A percentile compares a stretch with the other conserved stretches of the same genome.
Evolutionary conservation across 2,329 filamentous ascomycete genomes (phyloP).

Genomic region (Penicillium concentricum): DNA sequence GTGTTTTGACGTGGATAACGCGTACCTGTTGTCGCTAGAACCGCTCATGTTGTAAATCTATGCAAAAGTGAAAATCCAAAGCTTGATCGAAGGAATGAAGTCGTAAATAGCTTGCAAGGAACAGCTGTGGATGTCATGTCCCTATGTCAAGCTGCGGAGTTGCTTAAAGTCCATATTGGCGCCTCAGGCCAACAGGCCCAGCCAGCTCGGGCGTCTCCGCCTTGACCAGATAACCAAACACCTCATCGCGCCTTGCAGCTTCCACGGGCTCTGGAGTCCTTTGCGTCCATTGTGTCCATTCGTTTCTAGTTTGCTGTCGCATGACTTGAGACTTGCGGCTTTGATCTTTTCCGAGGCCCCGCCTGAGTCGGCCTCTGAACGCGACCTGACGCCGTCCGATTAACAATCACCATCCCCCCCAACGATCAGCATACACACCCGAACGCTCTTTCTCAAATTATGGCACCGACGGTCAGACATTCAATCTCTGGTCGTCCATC

Average conservation of each 20-base stretch:
- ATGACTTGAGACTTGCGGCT: neutral
- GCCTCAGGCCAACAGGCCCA: conserved; percentile 17
- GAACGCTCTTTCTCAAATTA: conserved; percentile 16
- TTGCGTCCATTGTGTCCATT: conserved; percentile 1
- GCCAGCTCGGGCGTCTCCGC: conserved; percentile 19
- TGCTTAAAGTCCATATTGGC: conserved; percentile 11
- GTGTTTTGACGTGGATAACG: neutral
- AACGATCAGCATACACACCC: conserved; percentile 14
- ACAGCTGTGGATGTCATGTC: conserved; percentile 20
- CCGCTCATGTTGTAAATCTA: conserved; percentile 35
- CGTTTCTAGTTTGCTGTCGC: neutral
- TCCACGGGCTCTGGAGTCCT: conserved; percentile 3
- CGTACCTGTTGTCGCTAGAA: conserved; percentile 38
- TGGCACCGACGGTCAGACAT: conserved; percentile 35
- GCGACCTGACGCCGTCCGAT: conserved; percentile 21
- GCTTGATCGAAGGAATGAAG: neutral
- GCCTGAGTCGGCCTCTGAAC: conserved; percentile 12
- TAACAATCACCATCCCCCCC: conserved; percentile 14
- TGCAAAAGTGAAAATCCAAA: neutral
- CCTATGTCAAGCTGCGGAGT: conserved; percentile 8
- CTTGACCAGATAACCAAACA: conserved; percentile 23
- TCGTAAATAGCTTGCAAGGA: conserved; percentile 12
- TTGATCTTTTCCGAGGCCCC: neutral
- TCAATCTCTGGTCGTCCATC: conserved; percentile 28
- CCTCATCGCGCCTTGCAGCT: conserved; percentile 1